Percentiles rank a stretch among this genome's conserved stretches.
These are phyloP conservation scores for Pascua guehoae DNA, from an alignment of 1,284 basidiomycete genomes.

Conservation along the genomic window DNA sequence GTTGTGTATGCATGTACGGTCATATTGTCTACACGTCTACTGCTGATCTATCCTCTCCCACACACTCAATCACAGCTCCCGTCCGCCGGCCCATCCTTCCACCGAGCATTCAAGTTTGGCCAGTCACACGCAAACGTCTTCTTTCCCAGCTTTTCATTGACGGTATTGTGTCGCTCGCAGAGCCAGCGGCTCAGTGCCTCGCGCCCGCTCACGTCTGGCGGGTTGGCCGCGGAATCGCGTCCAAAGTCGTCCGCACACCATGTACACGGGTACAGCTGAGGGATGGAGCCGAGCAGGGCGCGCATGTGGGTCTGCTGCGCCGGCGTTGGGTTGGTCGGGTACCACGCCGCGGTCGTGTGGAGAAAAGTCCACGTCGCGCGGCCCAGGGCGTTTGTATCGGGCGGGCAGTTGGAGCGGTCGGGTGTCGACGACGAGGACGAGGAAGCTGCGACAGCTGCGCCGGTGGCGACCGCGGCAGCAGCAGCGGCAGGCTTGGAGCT, in stretches of 20 bases:
- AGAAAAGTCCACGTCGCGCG: conserved; percentile 93
- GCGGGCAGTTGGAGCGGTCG: conserved; percentile 68
- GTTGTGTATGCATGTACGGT: background rate
- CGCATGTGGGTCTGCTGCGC: conserved; percentile 76
- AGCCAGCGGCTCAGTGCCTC: conserved; percentile 73
- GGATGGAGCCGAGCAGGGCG: conserved; percentile 68
- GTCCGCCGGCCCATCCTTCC: conserved; percentile 84
- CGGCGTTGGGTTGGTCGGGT: conserved; percentile 70
- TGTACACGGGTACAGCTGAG: conserved; percentile 78
- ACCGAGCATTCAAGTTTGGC: conserved; percentile 69
- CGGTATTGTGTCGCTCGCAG: conserved; percentile 85
- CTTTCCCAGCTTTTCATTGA: conserved; percentile 82
- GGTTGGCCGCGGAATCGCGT: conserved; percentile 60
- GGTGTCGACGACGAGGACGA: conserved; percentile 12
- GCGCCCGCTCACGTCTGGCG: conserved; percentile 71
- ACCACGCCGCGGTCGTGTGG: conserved; percentile 88
- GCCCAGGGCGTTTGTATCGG: conserved; percentile 80
- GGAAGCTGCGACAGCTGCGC: conserved; percentile 28
- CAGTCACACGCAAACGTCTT: conserved; percentile 68
- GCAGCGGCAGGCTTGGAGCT: conserved; percentile 32
- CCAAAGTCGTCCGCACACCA: conserved; percentile 75
- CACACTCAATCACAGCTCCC: conserved; percentile 70
- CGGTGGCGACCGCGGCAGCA: conserved; percentile 20
- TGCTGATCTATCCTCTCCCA: background rate
- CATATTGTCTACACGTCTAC: background rate